Conservation (phyloP, 306 rosid species). For the Canavalia gladiata region DNA sequence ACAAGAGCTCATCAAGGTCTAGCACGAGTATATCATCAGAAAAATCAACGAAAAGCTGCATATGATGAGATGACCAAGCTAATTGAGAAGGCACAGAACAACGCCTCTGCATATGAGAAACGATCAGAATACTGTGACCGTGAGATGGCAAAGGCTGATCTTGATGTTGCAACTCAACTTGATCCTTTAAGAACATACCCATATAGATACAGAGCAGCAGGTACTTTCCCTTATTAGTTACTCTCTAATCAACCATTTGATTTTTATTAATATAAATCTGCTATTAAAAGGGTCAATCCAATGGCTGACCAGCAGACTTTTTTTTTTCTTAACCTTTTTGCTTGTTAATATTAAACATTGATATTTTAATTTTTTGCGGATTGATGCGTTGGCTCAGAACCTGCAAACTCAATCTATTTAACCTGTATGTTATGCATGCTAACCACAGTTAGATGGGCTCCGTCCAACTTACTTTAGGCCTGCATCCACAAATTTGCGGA, state of each 20-base stretch:
- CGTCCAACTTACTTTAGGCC: no score
- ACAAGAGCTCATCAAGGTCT: conserved; percentile 95
- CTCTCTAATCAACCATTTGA: conserved; percentile 20
- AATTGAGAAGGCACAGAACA: conserved; percentile 72
- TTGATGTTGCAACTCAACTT: conserved; percentile 68
- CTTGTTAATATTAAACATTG: no score
- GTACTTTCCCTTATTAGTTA: conserved; percentile 47
- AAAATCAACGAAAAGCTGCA: conserved; percentile 73
- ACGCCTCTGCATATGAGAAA: conserved; percentile 89
- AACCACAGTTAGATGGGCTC: no score
- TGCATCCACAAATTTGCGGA: no score
- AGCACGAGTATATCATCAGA: conserved; percentile 80
- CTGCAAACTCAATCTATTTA: no score
- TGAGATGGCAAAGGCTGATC: conserved; percentile 79
- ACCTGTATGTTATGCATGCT: no score
- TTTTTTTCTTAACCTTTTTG: no score
- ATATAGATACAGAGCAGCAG: conserved; percentile 93
- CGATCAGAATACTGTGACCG: conserved; percentile 85
- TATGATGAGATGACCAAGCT: conserved; percentile 88
- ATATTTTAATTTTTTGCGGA: no score
- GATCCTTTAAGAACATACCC: conserved; percentile 89
- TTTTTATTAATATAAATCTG: not conserved
- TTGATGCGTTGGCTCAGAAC: no score
- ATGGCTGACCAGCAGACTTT: no score
- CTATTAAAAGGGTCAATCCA: no score